A percentile compares a stretch with the other conserved stretches of the same genome.
phyloP scores from a whole-genome alignment of 768 basidiomycete genomes.

The Mycena epipterygia region DNA sequence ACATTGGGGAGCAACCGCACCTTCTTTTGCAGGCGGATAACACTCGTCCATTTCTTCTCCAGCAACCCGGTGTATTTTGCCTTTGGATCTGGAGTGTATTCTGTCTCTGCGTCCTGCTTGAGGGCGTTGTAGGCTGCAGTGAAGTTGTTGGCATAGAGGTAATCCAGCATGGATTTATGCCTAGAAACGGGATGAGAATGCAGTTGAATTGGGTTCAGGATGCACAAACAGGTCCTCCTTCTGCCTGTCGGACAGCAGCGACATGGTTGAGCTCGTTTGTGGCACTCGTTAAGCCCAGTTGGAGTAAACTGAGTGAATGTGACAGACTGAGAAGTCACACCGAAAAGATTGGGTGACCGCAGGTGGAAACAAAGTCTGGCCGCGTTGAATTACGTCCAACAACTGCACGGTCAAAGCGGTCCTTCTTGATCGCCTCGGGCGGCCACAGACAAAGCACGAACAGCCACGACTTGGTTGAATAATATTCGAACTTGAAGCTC shows the following conservation, averaged over 20 bases:
- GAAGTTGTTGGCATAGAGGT: constrained; percentile 77
- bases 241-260: constrained; percentile 50
- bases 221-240: constrained; percentile 48
- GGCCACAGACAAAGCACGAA: neutral
- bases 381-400: neutral
- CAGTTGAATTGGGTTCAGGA: neutral
- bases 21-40: constrained; percentile 84
- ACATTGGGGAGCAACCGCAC: constrained; percentile 16
- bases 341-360: constrained; percentile 52
- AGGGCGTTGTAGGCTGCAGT: constrained; percentile 72
- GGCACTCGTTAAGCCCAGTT: constrained; percentile 21
- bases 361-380: constrained; percentile 41
- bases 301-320: constrained; percentile 42
- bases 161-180: constrained; percentile 87
- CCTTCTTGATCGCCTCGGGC: neutral
- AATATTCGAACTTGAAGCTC: neutral
- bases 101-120: constrained; percentile 66
- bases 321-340: constrained; percentile 44
- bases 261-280: constrained; percentile 40
- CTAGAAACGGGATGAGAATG: constrained; percentile 50
- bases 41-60: constrained; percentile 99
- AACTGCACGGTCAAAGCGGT: constrained; percentile 7
- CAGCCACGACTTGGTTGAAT: neutral
- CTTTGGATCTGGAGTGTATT: constrained; percentile 87
- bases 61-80: constrained; percentile 88